phyloP scores from a whole-genome alignment of 257 asterid species.

The Primulina huaijiensis region DNA sequence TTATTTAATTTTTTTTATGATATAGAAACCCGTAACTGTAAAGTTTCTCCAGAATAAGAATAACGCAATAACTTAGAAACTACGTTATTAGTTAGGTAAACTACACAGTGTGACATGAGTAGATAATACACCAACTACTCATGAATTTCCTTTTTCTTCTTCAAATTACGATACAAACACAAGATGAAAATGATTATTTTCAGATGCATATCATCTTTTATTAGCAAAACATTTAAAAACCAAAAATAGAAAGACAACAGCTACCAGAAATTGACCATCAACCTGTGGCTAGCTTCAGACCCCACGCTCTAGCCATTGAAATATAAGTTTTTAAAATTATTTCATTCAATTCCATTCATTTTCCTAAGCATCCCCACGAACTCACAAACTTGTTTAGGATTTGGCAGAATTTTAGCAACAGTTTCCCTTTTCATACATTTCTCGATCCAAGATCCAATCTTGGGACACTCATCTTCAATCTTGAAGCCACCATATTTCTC shows the following conservation, averaged over 20 bases:
- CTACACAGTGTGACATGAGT: no score
- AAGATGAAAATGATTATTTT: neutral
- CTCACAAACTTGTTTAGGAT: constrained; percentile 43
- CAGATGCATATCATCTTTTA: neutral
- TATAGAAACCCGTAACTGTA: no score
- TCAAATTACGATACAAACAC: neutral
- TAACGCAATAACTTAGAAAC: no score
- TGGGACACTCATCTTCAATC: constrained; percentile 57
- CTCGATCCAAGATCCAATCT: constrained; percentile 53
- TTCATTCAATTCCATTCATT: constrained; percentile 57
- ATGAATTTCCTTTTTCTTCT: neutral
- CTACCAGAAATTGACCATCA: neutral
- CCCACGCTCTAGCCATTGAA: neutral
- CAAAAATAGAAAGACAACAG: neutral
- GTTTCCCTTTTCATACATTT: constrained; percentile 55
- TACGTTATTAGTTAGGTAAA: no score
- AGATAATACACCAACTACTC: neutral
- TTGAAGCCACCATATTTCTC: constrained; percentile 64
- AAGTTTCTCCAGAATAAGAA: no score
- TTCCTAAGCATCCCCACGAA: constrained; percentile 50
- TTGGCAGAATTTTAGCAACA: constrained; percentile 47
- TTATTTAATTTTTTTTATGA: no score
- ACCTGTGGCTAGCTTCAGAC: neutral
- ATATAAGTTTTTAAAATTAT: neutral
- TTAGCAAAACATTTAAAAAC: neutral